A percentile compares a stretch with the other conserved stretches of the same genome.
phyloP scores from a whole-genome alignment of 2,329 filamentous ascomycete species.

The Exserohilum rostratum region DNA sequence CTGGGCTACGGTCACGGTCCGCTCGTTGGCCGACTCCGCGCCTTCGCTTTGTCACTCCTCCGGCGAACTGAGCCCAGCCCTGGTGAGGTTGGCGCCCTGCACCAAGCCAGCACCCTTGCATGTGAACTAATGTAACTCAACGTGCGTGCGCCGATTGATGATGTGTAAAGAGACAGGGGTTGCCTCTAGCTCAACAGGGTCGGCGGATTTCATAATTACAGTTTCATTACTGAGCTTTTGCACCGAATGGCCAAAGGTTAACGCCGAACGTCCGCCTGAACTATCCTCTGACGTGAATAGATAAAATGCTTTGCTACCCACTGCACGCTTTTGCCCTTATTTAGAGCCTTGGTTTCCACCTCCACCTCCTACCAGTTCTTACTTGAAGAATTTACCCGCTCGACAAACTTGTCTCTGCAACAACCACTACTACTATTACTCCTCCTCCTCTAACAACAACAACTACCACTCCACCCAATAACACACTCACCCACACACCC shows the following conservation, averaged over 20 bases:
- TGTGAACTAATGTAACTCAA: conserved; percentile 43
- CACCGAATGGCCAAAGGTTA: conserved; percentile 27
- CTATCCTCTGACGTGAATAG: conserved; percentile 47
- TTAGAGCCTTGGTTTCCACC: conserved; percentile 37
- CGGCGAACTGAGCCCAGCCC: conserved; percentile 38
- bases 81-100: conserved; percentile 47
- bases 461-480: too few relatives aligned
- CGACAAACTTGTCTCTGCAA: conserved; percentile 12
- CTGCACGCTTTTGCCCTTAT: conserved; percentile 32
- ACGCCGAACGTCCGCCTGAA: conserved; percentile 47
- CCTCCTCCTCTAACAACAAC: too few relatives aligned
- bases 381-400: conserved; percentile 5
- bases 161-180: conserved; percentile 37
- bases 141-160: conserved; percentile 40
- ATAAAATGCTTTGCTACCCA: conserved; percentile 48
- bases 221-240: conserved; percentile 35
- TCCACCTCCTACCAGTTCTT: conserved; percentile 9
- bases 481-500: neutral
- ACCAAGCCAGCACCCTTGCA: conserved; percentile 38
- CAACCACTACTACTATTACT: conserved; percentile 2
- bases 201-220: conserved; percentile 39
- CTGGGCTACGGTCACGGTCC: conserved; percentile 30
- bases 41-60: conserved; percentile 41
- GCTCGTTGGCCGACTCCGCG: conserved; percentile 39
- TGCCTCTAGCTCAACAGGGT: conserved; percentile 27